Percentiles rank a stretch among this genome's conserved stretches.
These are phyloP conservation scores for Metrosideros polymorpha DNA, from an alignment of 441 rosid genomes.

Conservation along the genomic window DNA sequence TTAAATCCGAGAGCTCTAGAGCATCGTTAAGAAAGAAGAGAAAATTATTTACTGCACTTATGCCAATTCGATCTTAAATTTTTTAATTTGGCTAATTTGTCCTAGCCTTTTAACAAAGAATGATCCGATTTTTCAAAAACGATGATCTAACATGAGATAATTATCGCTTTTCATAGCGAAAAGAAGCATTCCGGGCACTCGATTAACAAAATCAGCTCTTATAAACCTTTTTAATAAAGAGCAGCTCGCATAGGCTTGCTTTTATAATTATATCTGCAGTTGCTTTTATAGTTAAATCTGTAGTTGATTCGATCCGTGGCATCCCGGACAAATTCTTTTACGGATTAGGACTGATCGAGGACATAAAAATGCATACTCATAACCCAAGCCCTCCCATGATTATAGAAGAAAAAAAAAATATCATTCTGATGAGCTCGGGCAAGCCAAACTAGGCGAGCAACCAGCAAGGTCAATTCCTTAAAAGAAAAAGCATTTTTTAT, in stretches of 20 bases:
- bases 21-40: not conserved
- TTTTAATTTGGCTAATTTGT: too few species aligned
- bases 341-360: not conserved
- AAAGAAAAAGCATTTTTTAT: too few species aligned
- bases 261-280: not conserved
- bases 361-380: not conserved
- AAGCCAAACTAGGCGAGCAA: not conserved
- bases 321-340: not conserved
- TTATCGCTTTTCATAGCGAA: too few species aligned
- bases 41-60: too few species aligned
- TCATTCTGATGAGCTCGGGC: not conserved
- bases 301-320: not conserved
- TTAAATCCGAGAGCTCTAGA: not conserved
- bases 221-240: not conserved
- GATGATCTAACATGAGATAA: not conserved
- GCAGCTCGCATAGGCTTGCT: not conserved
- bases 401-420: not conserved
- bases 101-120: too few species aligned
- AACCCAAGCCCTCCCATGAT: not conserved
- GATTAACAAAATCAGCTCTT: not conserved
- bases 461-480: not conserved
- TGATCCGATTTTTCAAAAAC: not conserved
- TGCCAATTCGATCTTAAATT: too few species aligned
- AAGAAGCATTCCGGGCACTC: not conserved
- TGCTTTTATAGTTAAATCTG: not conserved